A percentile compares a stretch with the other conserved stretches of the same genome.
phyloP scores from a whole-genome alignment of 768 basidiomycete species.

The Steccherinum ochraceum region DNA sequence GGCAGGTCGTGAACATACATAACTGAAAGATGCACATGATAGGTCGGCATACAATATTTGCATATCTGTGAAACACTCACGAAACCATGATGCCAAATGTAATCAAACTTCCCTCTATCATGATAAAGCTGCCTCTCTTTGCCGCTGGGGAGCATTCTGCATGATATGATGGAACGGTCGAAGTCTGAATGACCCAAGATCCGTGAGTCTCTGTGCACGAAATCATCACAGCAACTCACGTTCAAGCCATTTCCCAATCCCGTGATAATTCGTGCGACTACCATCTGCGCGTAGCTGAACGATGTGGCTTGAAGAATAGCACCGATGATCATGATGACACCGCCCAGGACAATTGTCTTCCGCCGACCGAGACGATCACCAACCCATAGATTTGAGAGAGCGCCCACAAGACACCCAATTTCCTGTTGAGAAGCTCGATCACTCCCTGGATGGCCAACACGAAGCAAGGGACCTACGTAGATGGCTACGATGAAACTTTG shows the following conservation, averaged over 20 bases:
- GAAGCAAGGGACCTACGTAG: conserved; percentile 31
- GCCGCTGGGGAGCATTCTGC: conserved; percentile 60
- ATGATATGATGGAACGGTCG: conserved; percentile 59
- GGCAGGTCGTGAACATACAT: background rate
- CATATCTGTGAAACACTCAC: conserved; percentile 29
- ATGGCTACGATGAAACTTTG: conserved; percentile 57
- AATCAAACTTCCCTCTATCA: conserved; percentile 60
- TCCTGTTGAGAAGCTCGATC: conserved; percentile 32
- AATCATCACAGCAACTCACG: conserved; percentile 24
- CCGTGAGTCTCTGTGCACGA: background rate
- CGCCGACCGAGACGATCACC: conserved; percentile 56
- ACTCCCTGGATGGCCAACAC: background rate
- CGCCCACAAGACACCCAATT: conserved; percentile 59
- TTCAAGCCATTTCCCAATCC: conserved; percentile 64
- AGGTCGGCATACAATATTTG: conserved; percentile 16
- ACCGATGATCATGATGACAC: conserved; percentile 54
- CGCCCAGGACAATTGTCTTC: conserved; percentile 51
- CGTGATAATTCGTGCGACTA: conserved; percentile 54
- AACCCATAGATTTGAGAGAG: conserved; percentile 55
- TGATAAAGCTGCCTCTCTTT: conserved; percentile 53
- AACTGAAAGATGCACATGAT: too few relatives aligned
- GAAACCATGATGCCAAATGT: conserved; percentile 59
- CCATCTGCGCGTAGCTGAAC: conserved; percentile 52
- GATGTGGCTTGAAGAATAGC: conserved; percentile 55
- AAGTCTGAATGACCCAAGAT: conserved; percentile 34